Percentiles rank a stretch among this genome's conserved stretches.
Conservation (phyloP, 495 filamentous ascomycete genomes). For the Durotheca rogersii region DNA sequence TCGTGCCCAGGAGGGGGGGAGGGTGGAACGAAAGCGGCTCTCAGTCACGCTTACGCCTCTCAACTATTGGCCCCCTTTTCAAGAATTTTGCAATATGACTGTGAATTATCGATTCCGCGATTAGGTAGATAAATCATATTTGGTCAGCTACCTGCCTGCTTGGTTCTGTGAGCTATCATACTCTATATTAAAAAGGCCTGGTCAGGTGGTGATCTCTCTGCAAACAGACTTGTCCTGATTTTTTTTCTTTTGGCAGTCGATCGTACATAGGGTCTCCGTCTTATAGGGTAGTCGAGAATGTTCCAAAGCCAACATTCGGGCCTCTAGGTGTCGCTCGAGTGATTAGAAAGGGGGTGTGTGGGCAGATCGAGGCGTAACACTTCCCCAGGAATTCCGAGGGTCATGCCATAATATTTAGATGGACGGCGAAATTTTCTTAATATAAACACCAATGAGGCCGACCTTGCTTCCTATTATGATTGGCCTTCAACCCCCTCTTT, state of each 20-base stretch:
- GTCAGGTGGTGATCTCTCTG: constrained; percentile 21
- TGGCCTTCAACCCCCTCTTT: constrained; percentile 15
- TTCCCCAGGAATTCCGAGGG: constrained; percentile 14
- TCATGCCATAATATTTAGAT: constrained; percentile 22
- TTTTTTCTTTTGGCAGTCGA: too few relatives aligned
- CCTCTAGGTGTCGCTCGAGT: constrained; percentile 7
- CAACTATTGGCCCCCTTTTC: constrained; percentile 9
- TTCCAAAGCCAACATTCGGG: constrained; percentile 17
- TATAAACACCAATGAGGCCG: constrained; percentile 30
- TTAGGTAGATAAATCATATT: constrained; percentile 16
- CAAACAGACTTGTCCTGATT: too few relatives aligned
- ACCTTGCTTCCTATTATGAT: constrained; percentile 14
- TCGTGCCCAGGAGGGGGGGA: constrained; percentile 1
- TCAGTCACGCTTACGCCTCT: not conserved
- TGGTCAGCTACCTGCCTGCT: constrained; percentile 14
- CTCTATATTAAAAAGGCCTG: constrained; percentile 25
- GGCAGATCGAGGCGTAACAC: constrained; percentile 23
- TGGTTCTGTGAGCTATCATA: constrained; percentile 9
- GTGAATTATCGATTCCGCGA: constrained; percentile 17
- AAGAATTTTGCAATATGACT: constrained; percentile 16
- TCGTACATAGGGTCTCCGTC: constrained; percentile 11
- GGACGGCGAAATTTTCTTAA: constrained; percentile 31
- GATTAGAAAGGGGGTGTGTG: constrained; percentile 23
- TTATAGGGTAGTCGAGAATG: constrained; percentile 22
- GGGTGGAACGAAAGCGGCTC: too few relatives aligned